A percentile compares a stretch with the other conserved stretches of the same genome.
phyloP scores from a whole-genome alignment of 257 asterid genomes.

The Fraxinus cuspidata region DNA sequence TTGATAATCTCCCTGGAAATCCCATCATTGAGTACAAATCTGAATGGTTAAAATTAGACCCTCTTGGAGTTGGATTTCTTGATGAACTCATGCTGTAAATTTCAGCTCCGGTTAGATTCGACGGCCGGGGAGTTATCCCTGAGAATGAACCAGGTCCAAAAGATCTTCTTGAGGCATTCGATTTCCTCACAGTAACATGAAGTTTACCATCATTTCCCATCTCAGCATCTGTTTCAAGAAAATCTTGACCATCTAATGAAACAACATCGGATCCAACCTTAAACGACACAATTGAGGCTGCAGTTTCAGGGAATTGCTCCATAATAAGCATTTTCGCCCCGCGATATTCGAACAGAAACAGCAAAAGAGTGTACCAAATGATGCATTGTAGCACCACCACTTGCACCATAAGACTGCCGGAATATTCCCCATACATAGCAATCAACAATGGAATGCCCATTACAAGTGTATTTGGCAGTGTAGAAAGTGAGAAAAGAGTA shows the following conservation, averaged over 20 bases:
- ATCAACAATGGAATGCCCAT: constrained; percentile 87
- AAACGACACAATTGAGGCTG: constrained; percentile 81
- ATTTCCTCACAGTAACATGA: constrained; percentile 78
- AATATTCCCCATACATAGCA: constrained; percentile 75
- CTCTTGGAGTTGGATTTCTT: constrained; percentile 54
- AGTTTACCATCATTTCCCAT: constrained; percentile 87
- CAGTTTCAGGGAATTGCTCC: constrained; percentile 91
- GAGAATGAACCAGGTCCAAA: constrained; percentile 47
- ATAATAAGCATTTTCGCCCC: constrained; percentile 81
- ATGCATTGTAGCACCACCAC: constrained; percentile 87
- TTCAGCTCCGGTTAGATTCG: constrained; percentile 55
- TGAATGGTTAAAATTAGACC: constrained; percentile 53
- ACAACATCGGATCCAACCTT: constrained; percentile 94
- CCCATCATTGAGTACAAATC: constrained; percentile 69
- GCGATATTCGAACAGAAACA: constrained; percentile 77
- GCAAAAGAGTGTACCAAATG: constrained; percentile 81
- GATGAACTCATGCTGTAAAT: constrained; percentile 64
- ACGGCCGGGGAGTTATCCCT: constrained; percentile 53
- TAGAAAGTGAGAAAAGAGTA: constrained; percentile 77
- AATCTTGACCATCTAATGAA: constrained; percentile 92
- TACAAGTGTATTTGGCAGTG: constrained; percentile 85
- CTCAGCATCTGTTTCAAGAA: constrained; percentile 85
- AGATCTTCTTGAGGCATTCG: constrained; percentile 84
- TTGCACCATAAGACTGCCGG: constrained; percentile 82
- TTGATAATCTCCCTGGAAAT: constrained; percentile 69